Evolutionary conservation across 805 yeast species (phyloP).

Genomic region (Wickerhamomyces bisporus): DNA sequence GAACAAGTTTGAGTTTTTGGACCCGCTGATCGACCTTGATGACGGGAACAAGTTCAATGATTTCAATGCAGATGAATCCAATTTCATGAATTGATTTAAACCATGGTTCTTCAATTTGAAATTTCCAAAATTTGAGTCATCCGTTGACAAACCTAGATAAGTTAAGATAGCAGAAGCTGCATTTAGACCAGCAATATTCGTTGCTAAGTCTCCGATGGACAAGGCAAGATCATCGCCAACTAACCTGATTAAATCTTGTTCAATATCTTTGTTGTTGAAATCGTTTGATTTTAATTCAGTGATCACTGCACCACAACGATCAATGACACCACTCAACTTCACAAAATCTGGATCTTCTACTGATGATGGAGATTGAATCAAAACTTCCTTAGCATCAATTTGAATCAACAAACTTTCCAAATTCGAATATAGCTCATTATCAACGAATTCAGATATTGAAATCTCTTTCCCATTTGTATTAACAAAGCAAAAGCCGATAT

Average conservation of each 20-base stretch:
- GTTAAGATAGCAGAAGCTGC: constrained; percentile 65
- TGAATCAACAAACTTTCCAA: constrained; percentile 84
- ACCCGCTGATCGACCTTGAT: constrained; percentile 25
- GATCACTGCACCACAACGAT: constrained; percentile 71
- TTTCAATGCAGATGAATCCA: constrained; percentile 85
- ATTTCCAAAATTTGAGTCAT: constrained; percentile 48
- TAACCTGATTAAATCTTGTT: constrained; percentile 72
- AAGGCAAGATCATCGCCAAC: constrained; percentile 50
- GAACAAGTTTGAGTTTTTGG: constrained; percentile 57
- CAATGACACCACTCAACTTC: constrained; percentile 67
- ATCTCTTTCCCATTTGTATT: constrained; percentile 65
- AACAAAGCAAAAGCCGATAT: constrained; percentile 73
- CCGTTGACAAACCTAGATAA: constrained; percentile 61
- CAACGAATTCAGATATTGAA: constrained; percentile 75
- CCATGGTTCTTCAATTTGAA: constrained; percentile 61
- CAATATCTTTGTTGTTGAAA: constrained; percentile 64
- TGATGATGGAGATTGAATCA: constrained; percentile 42
- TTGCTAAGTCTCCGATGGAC: constrained; percentile 50
- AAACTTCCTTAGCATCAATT: constrained; percentile 80
- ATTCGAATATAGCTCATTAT: constrained; percentile 83
- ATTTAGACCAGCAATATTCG: constrained; percentile 46
- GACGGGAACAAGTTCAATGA: constrained; percentile 83
- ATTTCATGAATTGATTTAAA: constrained; percentile 76
- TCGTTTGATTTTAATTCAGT: constrained; percentile 53
- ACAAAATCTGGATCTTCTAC: constrained; percentile 47